Conservation (phyloP, 2,329 filamentous ascomycete genomes). For the Neophaeococcomyces mojaviensis region DNA sequence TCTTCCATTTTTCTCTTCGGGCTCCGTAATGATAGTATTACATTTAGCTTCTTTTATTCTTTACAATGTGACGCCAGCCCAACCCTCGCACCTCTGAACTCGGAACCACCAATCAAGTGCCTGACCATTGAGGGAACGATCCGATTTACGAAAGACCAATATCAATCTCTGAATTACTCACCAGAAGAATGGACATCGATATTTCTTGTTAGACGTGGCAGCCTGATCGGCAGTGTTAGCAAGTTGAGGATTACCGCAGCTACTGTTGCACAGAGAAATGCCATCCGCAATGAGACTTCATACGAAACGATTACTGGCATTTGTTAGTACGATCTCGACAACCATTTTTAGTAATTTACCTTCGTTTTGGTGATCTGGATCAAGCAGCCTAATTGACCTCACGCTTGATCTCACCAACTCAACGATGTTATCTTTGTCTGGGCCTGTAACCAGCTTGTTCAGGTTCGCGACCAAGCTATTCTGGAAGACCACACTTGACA, state of each 20-base stretch:
- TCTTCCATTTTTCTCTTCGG: too few relatives aligned
- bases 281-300: constrained; percentile 12
- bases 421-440: constrained; percentile 7
- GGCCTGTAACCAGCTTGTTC: constrained; percentile 6
- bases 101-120: too few relatives aligned
- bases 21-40: too few relatives aligned
- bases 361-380: constrained; percentile 6
- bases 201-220: constrained; percentile 10
- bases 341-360: constrained; percentile 3
- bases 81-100: too few relatives aligned
- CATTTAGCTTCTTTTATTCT: too few relatives aligned
- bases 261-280: constrained; percentile 14
- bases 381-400: constrained; percentile 9
- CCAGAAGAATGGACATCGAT: not conserved
- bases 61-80: too few relatives aligned
- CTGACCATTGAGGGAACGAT: too few relatives aligned
- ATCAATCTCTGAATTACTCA: too few relatives aligned
- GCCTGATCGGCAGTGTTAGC: constrained; percentile 11
- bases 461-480: constrained; percentile 11
- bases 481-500: constrained; percentile 17
- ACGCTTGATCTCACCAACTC: constrained; percentile 10
- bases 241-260: constrained; percentile 11
- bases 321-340: not conserved
- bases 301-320: constrained; percentile 15
- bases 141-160: too few relatives aligned